Base-by-base conservation (phyloP, 1,284 basidiomycete species). In the Flammula alnicola region DNA sequence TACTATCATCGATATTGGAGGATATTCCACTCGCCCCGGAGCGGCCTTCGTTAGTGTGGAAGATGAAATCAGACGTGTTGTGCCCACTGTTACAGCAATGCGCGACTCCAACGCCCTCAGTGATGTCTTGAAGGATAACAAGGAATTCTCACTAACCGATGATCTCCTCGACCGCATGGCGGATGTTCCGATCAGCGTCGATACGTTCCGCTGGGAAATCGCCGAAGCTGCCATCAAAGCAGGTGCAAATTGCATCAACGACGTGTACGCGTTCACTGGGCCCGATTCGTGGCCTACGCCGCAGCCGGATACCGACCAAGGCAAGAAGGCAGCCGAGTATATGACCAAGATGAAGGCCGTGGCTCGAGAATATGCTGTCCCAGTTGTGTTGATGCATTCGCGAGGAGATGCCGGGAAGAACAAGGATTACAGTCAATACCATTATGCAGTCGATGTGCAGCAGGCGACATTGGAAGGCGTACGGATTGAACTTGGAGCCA, bases 221-320 rank as follows among this genome's bases (percentile, higher is more conserved):
- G 95, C 95, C 0, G 71, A 78, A 44, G 82, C 81, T 0, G 90
- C 93, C 0, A 74, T 98, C 5, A 70, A 74, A 4, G 93, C 91
- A 0, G 96, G 97, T 0, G 95, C 93, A 8, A 92, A 88, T 61
- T 91, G 93, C 64, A 91, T 99, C 74, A 98, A 99, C 70, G 96
- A 99, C 62, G 93, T 99, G 0, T 83, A 90, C 53, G 89, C 88
- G 1, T 92, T 94, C 53, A 77, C 80, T 9, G 91, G 91, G 0
- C 82, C 81, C 0, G 70, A 74, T 20, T 64, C 65, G 7, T 86
- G 82, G 58, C 78, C 79, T 0, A 62, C 64, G n/a, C 47, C 37
- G 61, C 59, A 5, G 52, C 57, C 9, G 16, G 23, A 39, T 23
- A 23, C 36, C 36, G 30, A n/a, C n/a, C 29, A 44, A 4, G 51